Base-by-base conservation (phyloP, 2,329 filamentous ascomycete species). In the Phaeosphaeriaceae sp. region DNA sequence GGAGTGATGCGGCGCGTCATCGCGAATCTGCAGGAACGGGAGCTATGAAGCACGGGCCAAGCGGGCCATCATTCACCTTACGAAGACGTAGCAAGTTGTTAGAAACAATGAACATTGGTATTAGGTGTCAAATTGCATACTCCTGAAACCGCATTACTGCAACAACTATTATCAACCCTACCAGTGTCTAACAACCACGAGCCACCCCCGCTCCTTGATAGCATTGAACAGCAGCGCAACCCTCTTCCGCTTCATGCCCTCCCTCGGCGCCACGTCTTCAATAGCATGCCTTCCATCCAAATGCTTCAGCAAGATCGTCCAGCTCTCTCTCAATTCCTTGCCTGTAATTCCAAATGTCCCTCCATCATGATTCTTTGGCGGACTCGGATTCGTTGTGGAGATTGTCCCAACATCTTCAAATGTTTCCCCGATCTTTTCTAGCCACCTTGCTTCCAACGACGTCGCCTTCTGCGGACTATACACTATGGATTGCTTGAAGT, bases 221-320 rank as follows among this genome's bases (percentile, higher is more conserved):
- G 91, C 89, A 44, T 73, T 79, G 31, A 87, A 76, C 57, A 86
- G 67, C 62, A 80, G 77, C 78, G 81, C 81, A 3, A 87, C 83
- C 44, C 80, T 75, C 79, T 94, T 96, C 56, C 92, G 84, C 81
- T 95, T 96, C 80, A 96, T 85, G 6, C 91, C 91, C 78, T 97
- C 92, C 56, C 90, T 85, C n/a, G 95, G 81, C 1, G 91, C 87
- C 64, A 99, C 90, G 67, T 93, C 89, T 79, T 99, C 95, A 58
- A 98, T 82, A 2, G 93, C 89, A 71, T 90, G 89, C 56, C 85
- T 86, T 1, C 95, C 95, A 75, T 98, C 93, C 68, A 98, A 92
- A 76, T 97, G 95, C 76, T 91, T 92, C 69, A 89, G 85, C 67
- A 97, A 88, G 46, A 85, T 81, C 1, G 87, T 86, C 90, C 93